Base-by-base conservation (phyloP, 2,329 filamentous ascomycete species). In the Scytalidium sp. region DNA sequence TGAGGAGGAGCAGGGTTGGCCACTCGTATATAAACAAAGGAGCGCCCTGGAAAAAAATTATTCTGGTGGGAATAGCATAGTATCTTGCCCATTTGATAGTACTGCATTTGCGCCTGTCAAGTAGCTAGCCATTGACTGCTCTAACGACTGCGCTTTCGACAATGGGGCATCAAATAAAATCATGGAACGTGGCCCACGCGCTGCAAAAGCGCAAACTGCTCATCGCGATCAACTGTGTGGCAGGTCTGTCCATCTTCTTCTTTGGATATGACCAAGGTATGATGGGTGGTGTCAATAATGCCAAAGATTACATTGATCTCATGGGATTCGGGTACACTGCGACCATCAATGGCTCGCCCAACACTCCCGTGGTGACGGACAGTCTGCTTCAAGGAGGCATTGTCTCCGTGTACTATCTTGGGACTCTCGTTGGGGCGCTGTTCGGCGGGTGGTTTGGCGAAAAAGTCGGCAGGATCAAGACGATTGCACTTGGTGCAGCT, bases 321-420 rank as follows among this genome's bases (percentile, higher is more conserved):
- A 87, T 88, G 83, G 75, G 75, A 7, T 82, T 87, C 53, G 85
- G 84, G 5, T 75, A 86, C 56, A 75, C 78, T 85, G n/a, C n/a
- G n/a, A n/a, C n/a, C n/a, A n/a, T n/a, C n/a, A n/a, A n/a, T 17
- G 73, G 80, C 52, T 67, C 71, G 13, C 67, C 70, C 10, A 64
- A 71, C 19, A 68, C 70, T 19, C 75, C 83, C 0, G 75, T 84
- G 2, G 72, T 86, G 10, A 81, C 78, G 1, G 67, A 84, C 59
- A 79, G 76, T 21, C 59, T 85, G 17, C 70, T 84, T 2, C 81
- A 87, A 59, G 83, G 83, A 6, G 82, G 82, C 2, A 85, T 85
- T 45, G 78, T n/a, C n/a, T 73, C 66, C 0, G 69, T 73, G 3
- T 73, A 78, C 60, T 84, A 84, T 53, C 70, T 83, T 8, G 83